Conservation (phyloP, 805 yeast species). For the Candida silvicultrix region DNA sequence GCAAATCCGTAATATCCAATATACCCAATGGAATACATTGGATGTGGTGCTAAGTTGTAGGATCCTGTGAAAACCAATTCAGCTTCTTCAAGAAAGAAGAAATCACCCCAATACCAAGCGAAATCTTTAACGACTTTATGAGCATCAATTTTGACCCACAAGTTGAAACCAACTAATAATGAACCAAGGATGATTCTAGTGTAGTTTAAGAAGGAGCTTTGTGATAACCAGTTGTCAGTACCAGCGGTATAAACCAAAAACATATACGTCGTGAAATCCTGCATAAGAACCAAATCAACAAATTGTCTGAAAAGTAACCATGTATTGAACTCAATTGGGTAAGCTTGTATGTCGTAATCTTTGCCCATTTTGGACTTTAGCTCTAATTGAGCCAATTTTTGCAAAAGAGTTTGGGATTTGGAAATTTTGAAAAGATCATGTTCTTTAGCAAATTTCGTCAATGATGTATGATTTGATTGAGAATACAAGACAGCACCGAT, state of each 20-base stretch:
- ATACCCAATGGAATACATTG: slow-evolving; percentile 88
- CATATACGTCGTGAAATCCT: slow-evolving; percentile 72
- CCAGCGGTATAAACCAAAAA: slow-evolving; percentile 42
- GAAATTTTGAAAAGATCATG: slow-evolving; percentile 38
- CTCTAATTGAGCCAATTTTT: slow-evolving; percentile 39
- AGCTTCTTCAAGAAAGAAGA: slow-evolving; percentile 70
- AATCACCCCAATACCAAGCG: slow-evolving; percentile 96
- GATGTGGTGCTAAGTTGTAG: slow-evolving; percentile 86
- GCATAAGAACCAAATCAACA: slow-evolving; percentile 80
- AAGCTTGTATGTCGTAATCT: slow-evolving; percentile 27
- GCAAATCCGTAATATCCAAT: slow-evolving; percentile 85
- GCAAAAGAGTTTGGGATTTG: slow-evolving; percentile 23
- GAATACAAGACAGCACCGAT: slow-evolving; percentile 61
- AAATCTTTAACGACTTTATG: slow-evolving; percentile 84
- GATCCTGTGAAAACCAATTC: slow-evolving; percentile 82
- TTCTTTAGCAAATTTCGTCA: slow-evolving; percentile 46
- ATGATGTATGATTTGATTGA: slow-evolving; percentile 53
- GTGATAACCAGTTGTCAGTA: slow-evolving; percentile 30
- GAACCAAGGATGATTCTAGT: slow-evolving; percentile 56
- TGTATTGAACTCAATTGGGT: slow-evolving; percentile 73
- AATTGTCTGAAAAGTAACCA: slow-evolving; percentile 77
- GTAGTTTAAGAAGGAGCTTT: slow-evolving; percentile 36
- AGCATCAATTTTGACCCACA: slow-evolving; percentile 84
- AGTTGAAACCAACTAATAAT: slow-evolving; percentile 58
- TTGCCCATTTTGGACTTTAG: slow-evolving; percentile 39